Percentiles rank a stretch among this genome's conserved stretches.
Evolutionary conservation across 768 basidiomycete species (phyloP).

Genomic region (Lepiota brunneoincarnata): DNA sequence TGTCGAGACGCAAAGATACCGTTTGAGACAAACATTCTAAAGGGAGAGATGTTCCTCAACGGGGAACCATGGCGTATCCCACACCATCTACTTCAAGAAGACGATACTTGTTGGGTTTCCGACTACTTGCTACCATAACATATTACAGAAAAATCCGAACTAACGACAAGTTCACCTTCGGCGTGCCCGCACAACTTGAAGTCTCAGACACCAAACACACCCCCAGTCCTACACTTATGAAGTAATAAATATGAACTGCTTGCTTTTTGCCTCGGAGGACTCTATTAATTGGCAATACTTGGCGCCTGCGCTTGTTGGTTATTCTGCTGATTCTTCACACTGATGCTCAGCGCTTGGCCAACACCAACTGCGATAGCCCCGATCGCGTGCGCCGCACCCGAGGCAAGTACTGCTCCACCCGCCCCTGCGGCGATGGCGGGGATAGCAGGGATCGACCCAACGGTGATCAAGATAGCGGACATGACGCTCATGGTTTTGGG

Average conservation of each 20-base stretch:
- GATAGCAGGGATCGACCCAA: conserved; percentile 70
- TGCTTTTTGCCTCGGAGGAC: neutral
- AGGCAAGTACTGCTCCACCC: conserved; percentile 71
- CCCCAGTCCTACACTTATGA: neutral
- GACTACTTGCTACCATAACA: conserved; percentile 1
- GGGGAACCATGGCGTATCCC: conserved; percentile 21
- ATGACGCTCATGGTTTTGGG: conserved; percentile 72
- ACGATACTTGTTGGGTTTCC: conserved; percentile 10
- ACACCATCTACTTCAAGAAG: neutral
- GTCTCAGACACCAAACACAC: no score
- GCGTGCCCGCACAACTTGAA: neutral
- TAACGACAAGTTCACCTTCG: neutral
- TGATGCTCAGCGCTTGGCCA: conserved; percentile 44
- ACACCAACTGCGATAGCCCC: conserved; percentile 78
- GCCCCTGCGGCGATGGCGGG: conserved; percentile 68
- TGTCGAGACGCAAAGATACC: conserved; percentile 46
- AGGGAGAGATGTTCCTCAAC: conserved; percentile 48
- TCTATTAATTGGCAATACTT: neutral
- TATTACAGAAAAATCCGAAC: neutral
- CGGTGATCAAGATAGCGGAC: conserved; percentile 77
- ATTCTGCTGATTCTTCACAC: conserved; percentile 30
- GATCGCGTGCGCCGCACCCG: conserved; percentile 72
- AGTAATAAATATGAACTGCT: neutral
- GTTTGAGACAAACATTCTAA: conserved; percentile 29
- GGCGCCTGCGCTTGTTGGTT: conserved; percentile 1